Evolutionary conservation across 2,329 filamentous ascomycete species (phyloP), one percentile per base, ranked within the genome.

Genomic region (Cytospora mali): DNA sequence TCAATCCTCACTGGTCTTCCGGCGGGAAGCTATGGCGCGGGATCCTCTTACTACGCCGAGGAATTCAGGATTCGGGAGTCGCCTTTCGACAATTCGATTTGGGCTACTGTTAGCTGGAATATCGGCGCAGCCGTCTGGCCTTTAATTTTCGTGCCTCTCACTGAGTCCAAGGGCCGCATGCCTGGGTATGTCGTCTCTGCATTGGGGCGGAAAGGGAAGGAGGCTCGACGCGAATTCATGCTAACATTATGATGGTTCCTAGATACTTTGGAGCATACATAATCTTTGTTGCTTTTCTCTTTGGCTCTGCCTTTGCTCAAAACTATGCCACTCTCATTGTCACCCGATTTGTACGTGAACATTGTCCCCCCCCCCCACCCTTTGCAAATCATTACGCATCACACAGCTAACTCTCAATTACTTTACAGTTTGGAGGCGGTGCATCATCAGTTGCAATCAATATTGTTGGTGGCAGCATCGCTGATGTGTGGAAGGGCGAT

Each of bases 401-500:
- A 3, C 28, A 6, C 14, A 50, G 28, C 18, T 18, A 25, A 27
- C 21, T 13, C 6, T 31, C 46, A 2, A 59, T 18, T 13, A 53
- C 13, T 31, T 18, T 25, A 2, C 27, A 64, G 62, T 64, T 61
- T 18, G 62, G 62, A 23, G 62, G 62, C 25, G 62, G 62, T 11
- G 62, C 62, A 14, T 61, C 57, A n/a, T 64, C 62, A 6, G 62
- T 64, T 10, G 31, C 51, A 21, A 64, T 64, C 52, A 64, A 64
- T 28, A 64, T 64, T 14, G 62, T 64, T 5, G 57, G 62, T 14
- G 60, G 59, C 25, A 59, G 50, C 2, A 65, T 65, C 23, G 55
- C 63, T 21, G 58, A 65, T n/a, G 60, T 65, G 4, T 65, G 63
- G 63, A 62, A 60, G 52, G 63, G 60, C n/a, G 63, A 62, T 55